Conservation (phyloP, 495 filamentous ascomycete genomes). For the Xanthoparmelia taractica region DNA sequence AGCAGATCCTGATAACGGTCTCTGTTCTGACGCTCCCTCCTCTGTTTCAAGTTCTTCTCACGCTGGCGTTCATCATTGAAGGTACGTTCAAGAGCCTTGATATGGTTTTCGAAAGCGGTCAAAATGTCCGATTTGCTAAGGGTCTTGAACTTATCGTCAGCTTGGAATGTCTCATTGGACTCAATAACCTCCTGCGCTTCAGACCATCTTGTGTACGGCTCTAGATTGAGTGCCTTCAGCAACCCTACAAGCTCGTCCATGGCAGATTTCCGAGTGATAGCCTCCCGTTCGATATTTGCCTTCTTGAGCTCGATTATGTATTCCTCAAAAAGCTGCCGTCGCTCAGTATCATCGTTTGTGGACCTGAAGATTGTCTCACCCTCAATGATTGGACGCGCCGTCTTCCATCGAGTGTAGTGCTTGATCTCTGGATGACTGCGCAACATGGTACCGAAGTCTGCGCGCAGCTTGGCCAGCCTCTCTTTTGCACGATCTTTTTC, state of each 20-base stretch:
- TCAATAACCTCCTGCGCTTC: conserved; percentile 79
- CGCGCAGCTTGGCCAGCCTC: conserved; percentile 82
- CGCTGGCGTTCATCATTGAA: conserved; percentile 85
- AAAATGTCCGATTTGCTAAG: conserved; percentile 86
- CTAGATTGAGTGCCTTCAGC: conserved; percentile 74
- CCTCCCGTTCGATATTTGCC: conserved; percentile 64
- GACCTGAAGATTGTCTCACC: conserved; percentile 92
- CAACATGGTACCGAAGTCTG: conserved; percentile 94
- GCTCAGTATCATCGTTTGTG: conserved; percentile 79
- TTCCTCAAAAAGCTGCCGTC: conserved; percentile 89
- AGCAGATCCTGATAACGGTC: conserved; percentile 72
- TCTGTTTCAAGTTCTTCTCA: conserved; percentile 68
- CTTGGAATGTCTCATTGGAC: conserved; percentile 69
- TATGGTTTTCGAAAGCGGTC: conserved; percentile 88
- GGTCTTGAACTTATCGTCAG: conserved; percentile 79
- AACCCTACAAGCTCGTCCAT: conserved; percentile 77
- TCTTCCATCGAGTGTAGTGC: conserved; percentile 97
- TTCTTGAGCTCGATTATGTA: conserved; percentile 82
- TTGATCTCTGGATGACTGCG: conserved; percentile 96
- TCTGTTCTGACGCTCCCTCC: conserved; percentile 76
- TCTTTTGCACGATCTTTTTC: conserved; percentile 95
- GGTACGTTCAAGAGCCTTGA: conserved; percentile 79
- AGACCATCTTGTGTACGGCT: conserved; percentile 92
- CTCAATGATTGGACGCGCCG: conserved; percentile 87
- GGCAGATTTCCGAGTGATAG: conserved; percentile 63